Conservation (phyloP, 257 asterid species). For the Solanum etuberosum region DNA sequence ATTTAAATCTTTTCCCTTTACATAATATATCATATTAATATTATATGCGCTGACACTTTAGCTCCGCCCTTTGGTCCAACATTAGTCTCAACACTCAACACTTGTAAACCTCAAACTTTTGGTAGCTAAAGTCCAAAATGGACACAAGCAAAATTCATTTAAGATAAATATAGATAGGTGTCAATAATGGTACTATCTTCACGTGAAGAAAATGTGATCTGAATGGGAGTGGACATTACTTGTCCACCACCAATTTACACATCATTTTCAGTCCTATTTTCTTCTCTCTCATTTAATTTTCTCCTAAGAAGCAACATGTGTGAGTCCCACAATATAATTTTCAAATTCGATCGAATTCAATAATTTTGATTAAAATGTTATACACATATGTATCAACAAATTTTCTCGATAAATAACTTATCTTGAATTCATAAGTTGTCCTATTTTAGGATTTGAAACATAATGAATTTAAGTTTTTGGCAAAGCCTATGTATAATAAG, state of each 20-base stretch:
- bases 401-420: neutral
- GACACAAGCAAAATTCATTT: neutral
- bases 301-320: neutral
- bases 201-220: constrained; percentile 29
- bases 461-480: too few relatives aligned
- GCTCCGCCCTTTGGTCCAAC: neutral
- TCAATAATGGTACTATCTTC: constrained; percentile 15
- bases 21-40: too few relatives aligned
- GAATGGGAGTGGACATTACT: constrained; percentile 19
- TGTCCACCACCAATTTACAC: neutral
- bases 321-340: neutral
- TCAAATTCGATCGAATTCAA: neutral
- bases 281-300: neutral
- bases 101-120: neutral
- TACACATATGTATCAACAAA: neutral
- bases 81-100: too few relatives aligned
- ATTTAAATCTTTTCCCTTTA: neutral
- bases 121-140: neutral
- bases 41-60: neutral
- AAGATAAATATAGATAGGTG: neutral
- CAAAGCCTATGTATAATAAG: neutral
- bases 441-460: neutral
- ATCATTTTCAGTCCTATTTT: neutral
- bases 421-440: neutral
- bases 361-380: too few relatives aligned